These are phyloP conservation scores for Avena eriantha DNA, from an alignment of 176 grass and related monocot genomes.

Conservation along the genomic window DNA sequence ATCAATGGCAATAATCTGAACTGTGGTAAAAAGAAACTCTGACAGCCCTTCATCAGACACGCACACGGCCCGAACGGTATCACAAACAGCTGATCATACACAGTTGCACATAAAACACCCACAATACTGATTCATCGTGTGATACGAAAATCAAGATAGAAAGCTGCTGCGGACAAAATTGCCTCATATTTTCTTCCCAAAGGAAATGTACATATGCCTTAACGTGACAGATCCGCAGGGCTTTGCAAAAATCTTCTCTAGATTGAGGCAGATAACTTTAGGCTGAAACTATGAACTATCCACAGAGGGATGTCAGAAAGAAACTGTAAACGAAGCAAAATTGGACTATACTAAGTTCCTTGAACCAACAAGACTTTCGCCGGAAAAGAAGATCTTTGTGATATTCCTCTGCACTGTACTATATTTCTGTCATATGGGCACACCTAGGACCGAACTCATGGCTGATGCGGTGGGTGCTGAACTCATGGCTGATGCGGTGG, in stretches of 20 bases:
- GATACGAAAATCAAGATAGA: neutral
- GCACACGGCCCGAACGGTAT: neutral
- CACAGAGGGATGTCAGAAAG: conserved; percentile 32
- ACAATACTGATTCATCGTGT: neutral
- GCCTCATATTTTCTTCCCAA: neutral
- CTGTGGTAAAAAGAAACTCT: neutral
- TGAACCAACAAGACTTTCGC: neutral
- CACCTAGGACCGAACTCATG: conserved; percentile 25
- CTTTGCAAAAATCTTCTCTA: conserved; percentile 19
- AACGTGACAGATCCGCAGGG: neutral
- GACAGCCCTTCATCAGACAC: neutral
- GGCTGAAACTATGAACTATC: conserved; percentile 44
- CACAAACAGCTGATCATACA: neutral
- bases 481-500: conserved; percentile 36
- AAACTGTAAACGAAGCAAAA: conserved; percentile 39
- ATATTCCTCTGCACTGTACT: conserved; percentile 42
- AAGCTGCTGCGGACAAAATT: neutral
- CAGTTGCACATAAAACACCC: neutral
- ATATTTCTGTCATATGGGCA: conserved; percentile 12
- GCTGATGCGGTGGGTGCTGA: conserved; percentile 41
- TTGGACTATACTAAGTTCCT: conserved; percentile 46
- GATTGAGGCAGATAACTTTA: conserved; percentile 5
- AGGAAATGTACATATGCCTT: conserved; percentile 40
- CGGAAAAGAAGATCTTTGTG: neutral
- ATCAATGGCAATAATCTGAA: neutral